Evolutionary conservation across 139 green algal species (phyloP).

Genomic region (Tetratostichococcus sp.): DNA sequence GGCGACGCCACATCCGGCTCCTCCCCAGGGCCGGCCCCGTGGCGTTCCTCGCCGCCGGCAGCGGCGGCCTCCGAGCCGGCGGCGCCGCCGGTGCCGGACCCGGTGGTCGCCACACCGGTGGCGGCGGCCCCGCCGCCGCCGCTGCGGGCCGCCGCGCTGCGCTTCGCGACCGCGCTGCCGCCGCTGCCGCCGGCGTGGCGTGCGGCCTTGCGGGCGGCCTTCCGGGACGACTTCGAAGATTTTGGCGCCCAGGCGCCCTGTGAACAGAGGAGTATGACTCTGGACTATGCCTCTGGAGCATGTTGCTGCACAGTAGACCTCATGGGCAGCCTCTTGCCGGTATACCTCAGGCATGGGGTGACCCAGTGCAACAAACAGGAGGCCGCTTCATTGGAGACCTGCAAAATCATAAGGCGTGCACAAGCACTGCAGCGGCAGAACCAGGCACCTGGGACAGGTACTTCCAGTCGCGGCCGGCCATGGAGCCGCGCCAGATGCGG

Average conservation of each 20-base stretch:
- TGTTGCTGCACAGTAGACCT: too few species aligned
- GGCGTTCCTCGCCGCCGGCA: not conserved
- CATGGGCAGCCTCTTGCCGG: too few species aligned
- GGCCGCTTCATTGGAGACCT: too few species aligned
- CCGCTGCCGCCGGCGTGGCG: not conserved
- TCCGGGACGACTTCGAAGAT: not conserved
- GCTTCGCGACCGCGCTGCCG: not conserved
- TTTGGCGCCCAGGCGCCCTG: constrained; percentile 2
- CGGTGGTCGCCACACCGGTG: not conserved
- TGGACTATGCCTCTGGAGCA: too few species aligned
- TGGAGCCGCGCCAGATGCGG: constrained; percentile 24
- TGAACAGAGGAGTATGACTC: too few species aligned
- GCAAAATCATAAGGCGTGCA: too few species aligned
- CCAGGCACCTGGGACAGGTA: constrained; percentile 8
- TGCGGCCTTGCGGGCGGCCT: not conserved
- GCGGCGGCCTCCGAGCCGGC: not conserved
- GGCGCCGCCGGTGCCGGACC: not conserved
- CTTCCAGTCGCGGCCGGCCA: constrained; percentile 15
- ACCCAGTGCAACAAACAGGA: too few species aligned
- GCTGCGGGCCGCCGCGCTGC: not conserved
- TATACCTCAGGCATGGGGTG: too few species aligned
- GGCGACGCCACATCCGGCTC: not conserved
- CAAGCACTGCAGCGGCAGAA: too few species aligned
- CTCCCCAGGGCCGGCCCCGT: not conserved
- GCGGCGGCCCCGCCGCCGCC: not conserved